Evolutionary conservation across 2,329 filamentous ascomycete species (phyloP).

Genomic region (Akanthomyces lecanii): DNA sequence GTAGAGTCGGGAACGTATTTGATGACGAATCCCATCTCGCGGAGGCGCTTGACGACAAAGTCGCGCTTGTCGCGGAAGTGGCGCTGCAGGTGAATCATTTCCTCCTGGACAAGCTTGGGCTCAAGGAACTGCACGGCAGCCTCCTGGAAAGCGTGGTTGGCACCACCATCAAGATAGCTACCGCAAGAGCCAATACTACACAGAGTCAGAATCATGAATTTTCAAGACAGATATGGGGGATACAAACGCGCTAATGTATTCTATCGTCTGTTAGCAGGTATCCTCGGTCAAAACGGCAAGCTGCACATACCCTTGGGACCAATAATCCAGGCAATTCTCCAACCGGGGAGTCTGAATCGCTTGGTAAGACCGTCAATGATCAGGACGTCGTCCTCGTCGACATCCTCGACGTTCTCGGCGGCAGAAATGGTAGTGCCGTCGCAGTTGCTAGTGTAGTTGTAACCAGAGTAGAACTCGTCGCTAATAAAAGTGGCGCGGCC

Average conservation of each 20-base stretch:
- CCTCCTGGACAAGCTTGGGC: slow-evolving; percentile 69
- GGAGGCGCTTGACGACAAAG: slow-evolving; percentile 75
- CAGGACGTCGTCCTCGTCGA: slow-evolving; percentile 84
- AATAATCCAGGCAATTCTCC: slow-evolving; percentile 94
- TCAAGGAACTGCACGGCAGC: slow-evolving; percentile 92
- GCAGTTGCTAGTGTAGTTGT: slow-evolving; percentile 92
- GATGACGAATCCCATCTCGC: slow-evolving; percentile 82
- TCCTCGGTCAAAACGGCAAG: not conserved
- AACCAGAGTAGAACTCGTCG: slow-evolving; percentile 95
- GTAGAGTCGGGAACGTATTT: slow-evolving; percentile 83
- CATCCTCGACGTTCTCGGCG: slow-evolving; percentile 84
- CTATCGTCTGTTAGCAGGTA: slow-evolving; percentile 32
- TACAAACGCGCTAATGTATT: slow-evolving; percentile 79
- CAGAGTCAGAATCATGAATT: slow-evolving; percentile 19
- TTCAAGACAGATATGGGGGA: not conserved
- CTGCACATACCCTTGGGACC: slow-evolving; percentile 65
- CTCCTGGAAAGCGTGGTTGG: slow-evolving; percentile 93
- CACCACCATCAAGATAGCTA: slow-evolving; percentile 89
- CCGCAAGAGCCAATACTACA: slow-evolving; percentile 77
- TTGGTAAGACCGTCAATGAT: slow-evolving; percentile 96
- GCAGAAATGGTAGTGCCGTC: slow-evolving; percentile 86
- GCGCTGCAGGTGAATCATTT: slow-evolving; percentile 84
- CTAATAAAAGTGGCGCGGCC: slow-evolving; percentile 87
- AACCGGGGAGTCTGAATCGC: slow-evolving; percentile 91
- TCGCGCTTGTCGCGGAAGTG: slow-evolving; percentile 93